Evolutionary conservation across 1,284 basidiomycete species (phyloP).

Genomic region (Papiliotrema flavescens): DNA sequence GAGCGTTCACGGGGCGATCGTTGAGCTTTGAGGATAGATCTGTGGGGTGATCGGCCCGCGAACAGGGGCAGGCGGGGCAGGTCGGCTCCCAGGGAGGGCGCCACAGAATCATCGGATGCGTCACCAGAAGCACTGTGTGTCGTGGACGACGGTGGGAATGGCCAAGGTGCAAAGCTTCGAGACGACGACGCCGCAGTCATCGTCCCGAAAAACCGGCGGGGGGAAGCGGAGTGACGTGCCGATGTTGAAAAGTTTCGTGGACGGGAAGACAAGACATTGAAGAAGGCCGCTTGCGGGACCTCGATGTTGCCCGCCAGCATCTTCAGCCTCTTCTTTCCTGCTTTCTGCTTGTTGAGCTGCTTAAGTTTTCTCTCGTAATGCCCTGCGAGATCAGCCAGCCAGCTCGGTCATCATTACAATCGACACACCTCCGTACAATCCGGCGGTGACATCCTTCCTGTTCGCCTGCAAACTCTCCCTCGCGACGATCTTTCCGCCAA

Average conservation of each 20-base stretch:
- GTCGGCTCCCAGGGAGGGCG: too few relatives aligned
- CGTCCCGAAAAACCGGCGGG: too few relatives aligned
- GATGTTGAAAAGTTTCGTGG: conserved; percentile 28
- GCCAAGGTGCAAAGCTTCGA: too few relatives aligned
- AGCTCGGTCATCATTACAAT: not conserved
- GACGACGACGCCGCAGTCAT: too few relatives aligned
- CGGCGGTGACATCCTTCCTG: conserved; percentile 92
- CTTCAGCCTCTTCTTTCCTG: conserved; percentile 82
- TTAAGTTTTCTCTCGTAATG: conserved; percentile 89
- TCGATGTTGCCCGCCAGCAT: conserved; percentile 73
- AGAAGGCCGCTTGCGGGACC: conserved; percentile 87
- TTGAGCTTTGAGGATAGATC: too few relatives aligned
- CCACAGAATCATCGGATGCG: too few relatives aligned
- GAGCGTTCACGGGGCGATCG: not conserved
- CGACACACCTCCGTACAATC: conserved; percentile 75
- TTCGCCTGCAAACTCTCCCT: conserved; percentile 81
- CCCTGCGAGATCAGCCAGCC: conserved; percentile 48
- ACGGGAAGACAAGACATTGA: conserved; percentile 66
- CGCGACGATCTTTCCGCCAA: conserved; percentile 83
- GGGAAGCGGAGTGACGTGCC: conserved; percentile 1
- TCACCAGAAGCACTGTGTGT: too few relatives aligned
- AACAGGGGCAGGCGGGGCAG: too few relatives aligned
- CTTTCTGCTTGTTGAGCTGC: conserved; percentile 87
- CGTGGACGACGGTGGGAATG: too few relatives aligned
- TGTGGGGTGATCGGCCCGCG: too few relatives aligned